A percentile compares a stretch with the other conserved stretches of the same genome.
These are phyloP conservation scores for Isabelozyma heimii DNA, from an alignment of 805 yeast species.

Conservation along the genomic window DNA sequence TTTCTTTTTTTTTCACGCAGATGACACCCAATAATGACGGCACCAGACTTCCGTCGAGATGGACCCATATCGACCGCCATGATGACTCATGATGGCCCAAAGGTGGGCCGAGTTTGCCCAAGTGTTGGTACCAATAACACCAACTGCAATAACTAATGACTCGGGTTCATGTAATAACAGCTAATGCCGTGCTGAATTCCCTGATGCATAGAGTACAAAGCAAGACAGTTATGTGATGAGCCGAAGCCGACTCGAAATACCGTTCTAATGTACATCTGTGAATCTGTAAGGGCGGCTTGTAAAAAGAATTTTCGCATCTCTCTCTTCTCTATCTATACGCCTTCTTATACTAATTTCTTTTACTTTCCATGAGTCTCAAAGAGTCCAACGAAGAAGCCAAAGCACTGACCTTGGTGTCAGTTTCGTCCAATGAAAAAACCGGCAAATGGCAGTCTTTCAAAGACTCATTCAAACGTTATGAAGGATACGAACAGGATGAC, in stretches of 20 bases:
- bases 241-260: not conserved
- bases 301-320: too few species aligned
- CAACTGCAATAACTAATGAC: not conserved
- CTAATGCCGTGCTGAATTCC: not conserved
- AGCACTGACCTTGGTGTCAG: not conserved
- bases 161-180: not conserved
- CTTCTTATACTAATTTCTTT: not conserved
- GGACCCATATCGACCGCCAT: too few species aligned
- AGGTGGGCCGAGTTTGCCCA: too few species aligned
- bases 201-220: not conserved
- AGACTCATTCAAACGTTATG: conserved; percentile 47
- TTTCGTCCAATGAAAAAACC: not conserved
- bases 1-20: too few species aligned
- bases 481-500: conserved; percentile 22
- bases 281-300: too few species aligned
- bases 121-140: not conserved
- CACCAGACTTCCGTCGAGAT: too few species aligned
- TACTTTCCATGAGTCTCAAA: not conserved
- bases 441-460: conserved; percentile 42
- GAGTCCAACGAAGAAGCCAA: not conserved
- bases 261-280: too few species aligned
- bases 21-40: too few species aligned
- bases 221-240: not conserved
- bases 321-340: not conserved
- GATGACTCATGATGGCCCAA: too few species aligned